These are phyloP conservation scores for Pseudopyricularia javanii DNA, from an alignment of 2,329 filamentous ascomycete species.

Conservation along the genomic window DNA sequence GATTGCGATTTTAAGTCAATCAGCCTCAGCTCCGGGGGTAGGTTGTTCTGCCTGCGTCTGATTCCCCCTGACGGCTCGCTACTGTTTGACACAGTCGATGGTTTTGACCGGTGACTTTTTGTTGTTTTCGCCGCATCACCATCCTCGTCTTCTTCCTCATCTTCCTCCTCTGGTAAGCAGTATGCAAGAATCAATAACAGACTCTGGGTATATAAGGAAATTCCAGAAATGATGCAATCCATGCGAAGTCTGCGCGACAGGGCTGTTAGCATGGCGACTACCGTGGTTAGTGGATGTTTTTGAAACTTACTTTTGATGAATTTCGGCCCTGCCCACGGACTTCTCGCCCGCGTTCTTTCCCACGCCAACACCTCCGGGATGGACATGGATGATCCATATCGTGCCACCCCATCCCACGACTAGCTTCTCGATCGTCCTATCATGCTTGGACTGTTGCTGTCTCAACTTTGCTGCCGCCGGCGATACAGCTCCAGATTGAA, in stretches of 20 bases:
- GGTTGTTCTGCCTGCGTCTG: slow-evolving; percentile 62
- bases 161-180: slow-evolving; percentile 61
- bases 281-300: background rate
- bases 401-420: slow-evolving; percentile 93
- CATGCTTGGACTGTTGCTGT: slow-evolving; percentile 33
- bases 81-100: slow-evolving; percentile 33
- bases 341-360: slow-evolving; percentile 58
- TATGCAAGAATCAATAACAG: slow-evolving; percentile 87
- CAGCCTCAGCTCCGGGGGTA: slow-evolving; percentile 78
- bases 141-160: slow-evolving; percentile 34
- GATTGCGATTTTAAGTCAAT: slow-evolving; percentile 82
- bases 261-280: background rate
- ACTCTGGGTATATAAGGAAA: slow-evolving; percentile 90
- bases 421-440: slow-evolving; percentile 57
- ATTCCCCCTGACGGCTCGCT: slow-evolving; percentile 54
- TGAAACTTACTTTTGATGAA: slow-evolving; percentile 65
- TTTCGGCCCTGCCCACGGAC: slow-evolving; percentile 70
- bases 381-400: slow-evolving; percentile 90
- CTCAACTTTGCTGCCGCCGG: slow-evolving; percentile 33
- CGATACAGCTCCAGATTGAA: slow-evolving; percentile 14
- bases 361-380: slow-evolving; percentile 56
- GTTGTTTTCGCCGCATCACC: slow-evolving; percentile 10
- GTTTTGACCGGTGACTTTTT: slow-evolving; percentile 25
- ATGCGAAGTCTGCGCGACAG: slow-evolving; percentile 58
- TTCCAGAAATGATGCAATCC: slow-evolving; percentile 94